Conservation (phyloP, 2,329 filamentous ascomycete species). For the Trichoderma pleuroti region DNA sequence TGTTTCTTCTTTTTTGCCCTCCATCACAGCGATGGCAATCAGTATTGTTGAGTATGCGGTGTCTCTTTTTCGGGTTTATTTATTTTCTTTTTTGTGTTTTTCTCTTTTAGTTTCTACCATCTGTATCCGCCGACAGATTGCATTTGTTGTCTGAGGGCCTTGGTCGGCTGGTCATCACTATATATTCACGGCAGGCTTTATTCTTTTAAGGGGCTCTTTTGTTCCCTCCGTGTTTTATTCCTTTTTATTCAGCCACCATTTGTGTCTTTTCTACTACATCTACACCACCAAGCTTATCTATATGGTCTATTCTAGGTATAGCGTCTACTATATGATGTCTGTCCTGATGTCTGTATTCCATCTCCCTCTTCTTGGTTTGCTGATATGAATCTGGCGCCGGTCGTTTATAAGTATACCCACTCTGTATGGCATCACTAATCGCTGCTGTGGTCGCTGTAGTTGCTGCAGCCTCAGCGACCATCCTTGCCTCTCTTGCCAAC, state of each 20-base stretch:
- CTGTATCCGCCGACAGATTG: background rate
- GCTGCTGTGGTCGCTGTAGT: background rate
- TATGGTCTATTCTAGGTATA: background rate
- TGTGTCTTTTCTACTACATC: background rate
- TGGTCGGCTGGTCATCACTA: background rate
- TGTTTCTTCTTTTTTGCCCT: slow-evolving; percentile 12
- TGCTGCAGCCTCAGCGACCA: background rate
- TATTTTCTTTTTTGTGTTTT: background rate
- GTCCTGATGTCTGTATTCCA: background rate
- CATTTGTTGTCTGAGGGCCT: background rate
- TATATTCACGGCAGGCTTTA: background rate
- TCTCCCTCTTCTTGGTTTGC: background rate
- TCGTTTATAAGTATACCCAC: background rate
- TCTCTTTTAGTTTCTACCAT: background rate
- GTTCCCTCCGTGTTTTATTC: background rate
- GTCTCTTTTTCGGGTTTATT: background rate
- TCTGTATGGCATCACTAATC: background rate
- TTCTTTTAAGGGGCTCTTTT: background rate
- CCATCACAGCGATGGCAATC: background rate
- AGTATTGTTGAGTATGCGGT: background rate
- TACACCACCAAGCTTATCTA: background rate
- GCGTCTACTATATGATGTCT: background rate
- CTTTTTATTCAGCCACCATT: background rate
- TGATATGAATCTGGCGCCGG: background rate
- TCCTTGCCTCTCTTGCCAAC: background rate